phyloP scores from a whole-genome alignment of 1,139 yeast species.

The Hanseniaspora uvarum region DNA sequence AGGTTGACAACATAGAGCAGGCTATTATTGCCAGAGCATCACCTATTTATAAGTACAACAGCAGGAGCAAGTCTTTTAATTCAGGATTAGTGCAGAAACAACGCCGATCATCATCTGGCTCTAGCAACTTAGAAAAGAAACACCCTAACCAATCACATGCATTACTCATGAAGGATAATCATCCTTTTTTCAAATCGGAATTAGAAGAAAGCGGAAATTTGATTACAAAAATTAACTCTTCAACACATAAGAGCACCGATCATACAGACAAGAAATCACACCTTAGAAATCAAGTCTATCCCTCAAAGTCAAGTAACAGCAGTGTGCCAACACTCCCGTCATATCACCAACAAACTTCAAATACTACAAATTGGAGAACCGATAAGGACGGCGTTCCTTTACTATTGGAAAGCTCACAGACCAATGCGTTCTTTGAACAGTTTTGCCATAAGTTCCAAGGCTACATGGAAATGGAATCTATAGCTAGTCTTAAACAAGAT shows the following conservation, averaged over 20 bases:
- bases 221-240: slow-evolving; percentile 2
- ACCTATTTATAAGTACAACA: background rate
- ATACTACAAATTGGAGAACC: background rate
- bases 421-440: background rate
- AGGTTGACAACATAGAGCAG: background rate
- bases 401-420: background rate
- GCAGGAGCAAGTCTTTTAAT: slow-evolving; percentile 3
- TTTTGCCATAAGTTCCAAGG: background rate
- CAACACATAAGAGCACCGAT: background rate
- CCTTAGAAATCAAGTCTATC: background rate
- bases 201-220: slow-evolving; percentile 4
- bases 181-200: background rate
- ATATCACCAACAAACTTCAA: background rate
- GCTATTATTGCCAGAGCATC: slow-evolving; percentile 1
- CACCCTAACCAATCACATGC: background rate
- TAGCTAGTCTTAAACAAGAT: background rate
- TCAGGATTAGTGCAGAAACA: slow-evolving; percentile 1
- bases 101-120: slow-evolving; percentile 1
- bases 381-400: slow-evolving; percentile 12
- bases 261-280: background rate
- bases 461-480: slow-evolving; percentile 1
- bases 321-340: background rate
- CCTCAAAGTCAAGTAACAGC: background rate
- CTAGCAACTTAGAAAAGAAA: background rate
- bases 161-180: background rate